phyloP scores from a whole-genome alignment of 2,329 filamentous ascomycete species.

The Boeremia exigua region DNA sequence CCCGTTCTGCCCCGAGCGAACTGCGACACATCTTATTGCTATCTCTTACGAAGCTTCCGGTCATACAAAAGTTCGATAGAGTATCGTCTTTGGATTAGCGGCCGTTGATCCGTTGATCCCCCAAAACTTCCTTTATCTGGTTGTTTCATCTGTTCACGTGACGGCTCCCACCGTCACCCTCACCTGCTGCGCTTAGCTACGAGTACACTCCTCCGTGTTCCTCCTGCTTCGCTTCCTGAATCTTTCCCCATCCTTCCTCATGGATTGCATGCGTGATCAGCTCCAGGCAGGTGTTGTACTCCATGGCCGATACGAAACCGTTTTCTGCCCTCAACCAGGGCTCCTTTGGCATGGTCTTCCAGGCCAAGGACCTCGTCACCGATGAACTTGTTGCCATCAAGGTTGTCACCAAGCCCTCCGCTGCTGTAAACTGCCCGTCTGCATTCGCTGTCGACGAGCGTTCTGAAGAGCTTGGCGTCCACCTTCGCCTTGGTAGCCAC shows the following conservation, averaged over 20 bases:
- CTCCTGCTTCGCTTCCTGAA: constrained; percentile 33
- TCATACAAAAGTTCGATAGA: constrained; percentile 49
- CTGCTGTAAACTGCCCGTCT: constrained; percentile 63
- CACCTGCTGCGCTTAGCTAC: constrained; percentile 36
- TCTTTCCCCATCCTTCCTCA: constrained; percentile 43
- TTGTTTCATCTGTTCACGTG: constrained; percentile 31
- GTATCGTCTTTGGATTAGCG: constrained; percentile 44
- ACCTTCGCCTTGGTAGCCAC: constrained; percentile 78
- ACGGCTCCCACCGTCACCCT: constrained; percentile 23
- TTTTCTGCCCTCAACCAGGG: constrained; percentile 95
- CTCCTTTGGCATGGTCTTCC: constrained; percentile 98
- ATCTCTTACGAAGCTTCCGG: constrained; percentile 39
- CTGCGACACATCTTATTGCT: constrained; percentile 40
- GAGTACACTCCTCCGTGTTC: constrained; percentile 44
- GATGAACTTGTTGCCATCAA: constrained; percentile 90
- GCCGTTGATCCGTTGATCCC: constrained; percentile 43
- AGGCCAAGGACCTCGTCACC: constrained; percentile 80
- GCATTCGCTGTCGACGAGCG: constrained; percentile 80
- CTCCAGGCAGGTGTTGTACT: constrained; percentile 82
- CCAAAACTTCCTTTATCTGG: constrained; percentile 37
- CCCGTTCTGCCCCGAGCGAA: constrained; percentile 6
- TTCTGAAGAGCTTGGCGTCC: constrained; percentile 80
- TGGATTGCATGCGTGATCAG: constrained; percentile 88
- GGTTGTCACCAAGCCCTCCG: constrained; percentile 84
- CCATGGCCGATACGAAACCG: constrained; percentile 86